A percentile compares a stretch with the other conserved stretches of the same genome.
Conservation (phyloP, 1,284 basidiomycete genomes). For the Sphagnurus paluster region DNA sequence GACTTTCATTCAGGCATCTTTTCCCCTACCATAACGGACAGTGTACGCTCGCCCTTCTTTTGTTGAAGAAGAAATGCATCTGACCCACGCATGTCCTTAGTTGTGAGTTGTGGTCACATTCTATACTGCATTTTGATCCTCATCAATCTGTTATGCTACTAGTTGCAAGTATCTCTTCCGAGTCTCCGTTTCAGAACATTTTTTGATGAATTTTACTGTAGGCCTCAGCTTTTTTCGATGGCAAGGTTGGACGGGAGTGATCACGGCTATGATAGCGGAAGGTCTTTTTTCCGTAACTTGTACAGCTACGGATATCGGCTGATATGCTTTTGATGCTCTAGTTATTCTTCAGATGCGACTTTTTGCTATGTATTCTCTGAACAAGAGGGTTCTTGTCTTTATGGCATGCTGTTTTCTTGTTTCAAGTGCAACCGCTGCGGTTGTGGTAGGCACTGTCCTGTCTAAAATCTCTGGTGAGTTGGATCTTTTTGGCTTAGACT, state of each 20-base stretch:
- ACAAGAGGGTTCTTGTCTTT: conserved; percentile 47
- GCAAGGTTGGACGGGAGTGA: conserved; percentile 59
- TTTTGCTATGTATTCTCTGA: conserved; percentile 57
- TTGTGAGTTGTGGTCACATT: conserved; percentile 11
- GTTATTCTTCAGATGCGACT: conserved; percentile 62
- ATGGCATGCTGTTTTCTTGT: conserved; percentile 43
- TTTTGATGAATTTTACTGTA: conserved; percentile 19
- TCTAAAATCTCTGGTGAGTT: conserved; percentile 38
- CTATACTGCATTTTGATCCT: not conserved
- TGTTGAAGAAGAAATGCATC: not conserved
- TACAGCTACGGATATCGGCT: not conserved
- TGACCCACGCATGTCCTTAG: conserved; percentile 2
- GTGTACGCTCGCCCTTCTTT: conserved; percentile 19
- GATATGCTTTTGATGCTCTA: conserved; percentile 21
- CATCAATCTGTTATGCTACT: not conserved
- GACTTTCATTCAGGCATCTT: conserved; percentile 28
- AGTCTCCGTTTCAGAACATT: not conserved
- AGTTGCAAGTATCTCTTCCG: conserved; percentile 8
- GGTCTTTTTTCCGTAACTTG: conserved; percentile 35
- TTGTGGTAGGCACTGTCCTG: conserved; percentile 47
- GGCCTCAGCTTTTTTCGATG: conserved; percentile 51
- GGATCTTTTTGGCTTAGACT: not conserved
- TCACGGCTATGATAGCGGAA: conserved; percentile 54
- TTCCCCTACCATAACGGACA: conserved; percentile 25
- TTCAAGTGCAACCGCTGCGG: conserved; percentile 40